Evolutionary conservation across 2,329 filamentous ascomycete genomes (phyloP), one percentile per base, ranked within the genome.

Genomic region (Cytospora paraplurivora): DNA sequence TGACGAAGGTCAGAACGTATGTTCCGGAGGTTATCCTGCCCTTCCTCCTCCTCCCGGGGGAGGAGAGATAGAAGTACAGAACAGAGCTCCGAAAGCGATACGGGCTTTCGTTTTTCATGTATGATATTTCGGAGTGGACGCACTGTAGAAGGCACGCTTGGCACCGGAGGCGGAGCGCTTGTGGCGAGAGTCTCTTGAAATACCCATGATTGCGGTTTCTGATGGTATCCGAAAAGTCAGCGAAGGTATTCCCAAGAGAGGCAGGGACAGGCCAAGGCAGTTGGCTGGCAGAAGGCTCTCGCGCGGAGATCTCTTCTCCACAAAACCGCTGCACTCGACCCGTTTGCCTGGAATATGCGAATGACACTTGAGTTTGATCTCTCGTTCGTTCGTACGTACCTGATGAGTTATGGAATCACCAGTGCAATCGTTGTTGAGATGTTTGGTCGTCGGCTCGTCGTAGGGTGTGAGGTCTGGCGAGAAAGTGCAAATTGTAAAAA

Each of bases 171-270:
- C 93, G 83, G 93, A 93, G 85, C 95, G 93, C 91, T 99, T 99
- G 90, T 99, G 95, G 86, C 95, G 93, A 82, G 93, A 97, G 86
- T 98, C 94, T 86, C 95, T 92, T 84, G 94, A 97, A 86, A 99
- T 98, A 99, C 95, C 91, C 91, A 94, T 94, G 85, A 89, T 91
- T 90, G 88, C 88, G 83, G 84, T 85, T 84, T 85, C 85, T 89
- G 80, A 71, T 75, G 71, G 37, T 17, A 71, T 66, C 65, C 67
- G 37, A 65, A 56, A 68, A 11, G 67, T 75, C 69, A 71, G 70
- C 66, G 49, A 53, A 56, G 21, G 52, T 65, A 41, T 21, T 49
- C 37, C 13, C 7, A 60, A 5, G 8, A 49, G 34, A n/a, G 41
- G 41, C 21, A 34, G 33, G 50, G 27, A 17, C 19, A 59, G 35